Percentiles rank a stretch among this genome's conserved stretches.
Evolutionary conservation across 2,329 filamentous ascomycete species (phyloP).

Genomic region (Colletotrichum gloeosporioides): DNA sequence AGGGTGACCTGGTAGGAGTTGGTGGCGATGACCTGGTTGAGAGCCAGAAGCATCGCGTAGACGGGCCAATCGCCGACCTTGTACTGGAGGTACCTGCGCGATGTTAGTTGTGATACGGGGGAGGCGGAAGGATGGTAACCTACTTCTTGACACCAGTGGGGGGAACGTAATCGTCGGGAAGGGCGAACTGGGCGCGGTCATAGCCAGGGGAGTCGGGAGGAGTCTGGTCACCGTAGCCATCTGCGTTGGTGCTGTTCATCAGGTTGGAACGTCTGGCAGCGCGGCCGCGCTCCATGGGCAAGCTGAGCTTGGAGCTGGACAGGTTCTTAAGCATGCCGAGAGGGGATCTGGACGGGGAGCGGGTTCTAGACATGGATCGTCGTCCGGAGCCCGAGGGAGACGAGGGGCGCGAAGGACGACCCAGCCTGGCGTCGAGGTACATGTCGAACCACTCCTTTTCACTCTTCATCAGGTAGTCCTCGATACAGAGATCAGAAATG

Average conservation of each 20-base stretch:
- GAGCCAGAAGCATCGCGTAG: slow-evolving; percentile 65
- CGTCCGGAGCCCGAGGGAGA: slow-evolving; percentile 29
- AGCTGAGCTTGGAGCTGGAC: slow-evolving; percentile 14
- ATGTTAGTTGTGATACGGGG: neutral
- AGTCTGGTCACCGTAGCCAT: neutral
- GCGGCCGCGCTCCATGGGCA: slow-evolving; percentile 12
- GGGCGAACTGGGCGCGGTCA: slow-evolving; percentile 58
- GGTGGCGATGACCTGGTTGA: slow-evolving; percentile 68
- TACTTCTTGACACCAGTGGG: slow-evolving; percentile 60
- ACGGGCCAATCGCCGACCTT: slow-evolving; percentile 68
- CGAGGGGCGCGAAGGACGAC: slow-evolving; percentile 43
- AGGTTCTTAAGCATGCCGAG: slow-evolving; percentile 16
- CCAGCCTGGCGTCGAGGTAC: slow-evolving; percentile 63
- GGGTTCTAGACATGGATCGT: neutral
- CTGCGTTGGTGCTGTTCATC: slow-evolving; percentile 5
- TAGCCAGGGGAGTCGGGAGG: slow-evolving; percentile 29
- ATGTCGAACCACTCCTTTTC: slow-evolving; percentile 71
- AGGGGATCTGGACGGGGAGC: slow-evolving; percentile 8
- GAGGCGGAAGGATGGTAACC: neutral
- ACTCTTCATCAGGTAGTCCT: slow-evolving; percentile 67
- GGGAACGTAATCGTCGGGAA: slow-evolving; percentile 60
- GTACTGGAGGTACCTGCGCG: slow-evolving; percentile 43
- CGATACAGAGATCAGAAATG: slow-evolving; percentile 65
- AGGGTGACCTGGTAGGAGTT: slow-evolving; percentile 74
- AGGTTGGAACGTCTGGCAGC: neutral